These are phyloP conservation scores for Sclerotinia minor DNA, from an alignment of 2,329 filamentous ascomycete species.

Conservation along the genomic window DNA sequence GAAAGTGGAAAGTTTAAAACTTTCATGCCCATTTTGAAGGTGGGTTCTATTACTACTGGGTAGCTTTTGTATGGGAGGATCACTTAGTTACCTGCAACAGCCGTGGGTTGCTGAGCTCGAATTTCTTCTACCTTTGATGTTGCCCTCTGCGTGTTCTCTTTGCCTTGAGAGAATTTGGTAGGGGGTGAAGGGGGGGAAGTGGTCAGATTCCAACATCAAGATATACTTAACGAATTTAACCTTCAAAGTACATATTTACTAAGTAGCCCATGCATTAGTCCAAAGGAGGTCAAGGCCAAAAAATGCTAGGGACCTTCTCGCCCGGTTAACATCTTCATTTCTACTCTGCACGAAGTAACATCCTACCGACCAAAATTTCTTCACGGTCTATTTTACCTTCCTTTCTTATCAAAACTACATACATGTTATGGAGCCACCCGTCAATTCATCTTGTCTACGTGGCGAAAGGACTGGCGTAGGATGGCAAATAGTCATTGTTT, in stretches of 20 bases:
- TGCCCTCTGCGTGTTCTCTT: neutral
- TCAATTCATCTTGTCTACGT: neutral
- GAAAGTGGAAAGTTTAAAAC: neutral
- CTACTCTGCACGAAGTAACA: too few relatives aligned
- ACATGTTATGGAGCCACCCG: neutral
- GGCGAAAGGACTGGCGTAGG: constrained; percentile 3
- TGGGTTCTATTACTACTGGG: too few relatives aligned
- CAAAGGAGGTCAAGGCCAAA: neutral
- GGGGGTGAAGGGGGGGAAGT: neutral
- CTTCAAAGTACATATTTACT: neutral
- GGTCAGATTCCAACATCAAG: neutral
- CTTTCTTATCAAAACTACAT: constrained; percentile 1
- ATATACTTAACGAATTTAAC: neutral
- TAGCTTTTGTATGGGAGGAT: too few relatives aligned
- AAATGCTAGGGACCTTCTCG: neutral
- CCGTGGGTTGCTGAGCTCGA: neutral
- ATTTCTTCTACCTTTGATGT: neutral
- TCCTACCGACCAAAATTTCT: neutral
- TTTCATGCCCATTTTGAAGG: too few relatives aligned
- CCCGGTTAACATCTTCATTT: too few relatives aligned
- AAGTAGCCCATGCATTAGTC: neutral
- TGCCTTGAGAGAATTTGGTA: neutral
- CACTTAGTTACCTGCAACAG: too few relatives aligned
- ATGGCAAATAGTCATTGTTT: neutral
- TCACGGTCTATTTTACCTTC: neutral